Evolutionary conservation across 192 early-diverging fungal species (phyloP).

Genomic region (Coemansia umbellata): DNA sequence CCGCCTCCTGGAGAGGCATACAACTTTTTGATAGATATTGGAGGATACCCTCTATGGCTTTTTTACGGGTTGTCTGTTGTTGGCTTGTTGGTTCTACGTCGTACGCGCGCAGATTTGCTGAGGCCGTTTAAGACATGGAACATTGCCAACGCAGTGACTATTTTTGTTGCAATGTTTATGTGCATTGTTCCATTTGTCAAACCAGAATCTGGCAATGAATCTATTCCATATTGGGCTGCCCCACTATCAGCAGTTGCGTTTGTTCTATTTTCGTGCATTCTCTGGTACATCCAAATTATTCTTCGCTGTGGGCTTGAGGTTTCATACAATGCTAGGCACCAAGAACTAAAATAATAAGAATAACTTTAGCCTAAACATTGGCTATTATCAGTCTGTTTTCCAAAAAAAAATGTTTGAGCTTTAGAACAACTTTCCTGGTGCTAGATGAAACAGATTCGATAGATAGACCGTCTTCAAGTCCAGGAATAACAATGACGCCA

Average conservation of each 20-base stretch:
- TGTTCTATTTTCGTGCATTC: conserved; percentile 21
- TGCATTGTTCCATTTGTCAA: conserved; percentile 34
- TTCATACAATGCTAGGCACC: conserved; percentile 9
- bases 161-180: conserved; percentile 29
- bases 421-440: too few species aligned
- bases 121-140: conserved; percentile 51
- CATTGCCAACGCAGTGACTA: conserved; percentile 20
- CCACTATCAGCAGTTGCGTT: conserved; percentile 37
- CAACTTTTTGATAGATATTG: conserved; percentile 54
- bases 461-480: too few species aligned
- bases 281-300: conserved; percentile 47
- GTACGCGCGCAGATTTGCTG: conserved; percentile 21
- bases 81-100: conserved; percentile 52
- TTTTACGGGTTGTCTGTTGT: conserved; percentile 55
- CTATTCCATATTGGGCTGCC: conserved; percentile 47
- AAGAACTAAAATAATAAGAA: conserved; percentile 1
- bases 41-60: conserved; percentile 53
- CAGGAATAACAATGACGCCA: too few species aligned
- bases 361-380: too few species aligned
- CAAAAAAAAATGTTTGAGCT: too few species aligned
- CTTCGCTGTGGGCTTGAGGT: conserved; percentile 15
- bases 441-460: too few species aligned
- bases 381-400: too few species aligned
- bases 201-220: background rate
- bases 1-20: conserved; percentile 53